Conservation (phyloP, 345 rosid genomes). For the Boechera divaricarpa region DNA sequence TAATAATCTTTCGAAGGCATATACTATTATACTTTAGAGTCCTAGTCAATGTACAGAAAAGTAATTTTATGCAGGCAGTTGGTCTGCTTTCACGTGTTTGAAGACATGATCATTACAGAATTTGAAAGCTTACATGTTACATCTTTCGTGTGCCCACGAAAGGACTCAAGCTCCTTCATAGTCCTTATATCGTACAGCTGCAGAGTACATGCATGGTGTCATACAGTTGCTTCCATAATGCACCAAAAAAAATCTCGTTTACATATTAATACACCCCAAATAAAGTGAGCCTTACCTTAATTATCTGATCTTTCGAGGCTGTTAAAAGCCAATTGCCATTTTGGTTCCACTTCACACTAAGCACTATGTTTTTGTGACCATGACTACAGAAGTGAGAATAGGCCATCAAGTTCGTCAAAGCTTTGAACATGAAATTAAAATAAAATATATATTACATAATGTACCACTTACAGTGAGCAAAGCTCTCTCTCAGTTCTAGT, state of each 20-base stretch:
- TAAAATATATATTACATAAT: conserved; percentile 23
- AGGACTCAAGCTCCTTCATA: conserved; percentile 99
- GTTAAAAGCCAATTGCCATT: conserved; percentile 99
- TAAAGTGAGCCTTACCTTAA: conserved; percentile 62
- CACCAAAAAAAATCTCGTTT: background rate
- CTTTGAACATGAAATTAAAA: conserved; percentile 2
- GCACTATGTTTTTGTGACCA: conserved; percentile 98
- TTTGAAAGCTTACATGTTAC: conserved; percentile 73
- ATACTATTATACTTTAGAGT: background rate
- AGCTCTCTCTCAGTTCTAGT: conserved; percentile 90
- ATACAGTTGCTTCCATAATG: conserved; percentile 14
- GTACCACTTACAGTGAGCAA: conserved; percentile 78
- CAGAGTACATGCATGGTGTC: conserved; percentile 36
- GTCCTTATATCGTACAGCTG: conserved; percentile 98
- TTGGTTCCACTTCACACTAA: conserved; percentile 97
- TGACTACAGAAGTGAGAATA: conserved; percentile 66
- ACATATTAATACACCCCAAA: background rate
- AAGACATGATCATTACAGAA: conserved; percentile 33
- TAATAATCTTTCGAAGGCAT: conserved; percentile 4
- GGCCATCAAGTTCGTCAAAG: conserved; percentile 27
- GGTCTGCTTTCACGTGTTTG: conserved; percentile 9
- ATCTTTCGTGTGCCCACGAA: conserved; percentile 93
- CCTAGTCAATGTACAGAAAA: conserved; percentile 20
- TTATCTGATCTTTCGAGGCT: conserved; percentile 94
- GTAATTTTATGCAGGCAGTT: background rate